Evolutionary conservation across 2,329 filamentous ascomycete species (phyloP).

Genomic region (Lasiodiplodia sp.): DNA sequence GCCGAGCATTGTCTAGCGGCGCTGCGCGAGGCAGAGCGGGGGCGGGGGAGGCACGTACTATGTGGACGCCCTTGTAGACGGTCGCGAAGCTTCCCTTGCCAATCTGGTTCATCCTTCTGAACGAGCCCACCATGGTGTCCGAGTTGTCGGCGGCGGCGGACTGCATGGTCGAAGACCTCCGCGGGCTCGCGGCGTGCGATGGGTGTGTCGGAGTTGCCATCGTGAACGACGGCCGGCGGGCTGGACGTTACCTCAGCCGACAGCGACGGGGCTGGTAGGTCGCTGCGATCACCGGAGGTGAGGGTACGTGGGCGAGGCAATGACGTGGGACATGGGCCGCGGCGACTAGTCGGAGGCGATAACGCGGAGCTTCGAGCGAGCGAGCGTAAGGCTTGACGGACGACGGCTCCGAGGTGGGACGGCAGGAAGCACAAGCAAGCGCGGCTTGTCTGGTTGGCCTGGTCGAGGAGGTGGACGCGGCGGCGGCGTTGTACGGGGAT

Average conservation of each 20-base stretch:
- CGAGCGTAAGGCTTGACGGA: slow-evolving; percentile 21
- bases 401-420: slow-evolving; percentile 12
- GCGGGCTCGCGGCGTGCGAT: slow-evolving; percentile 24
- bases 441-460: slow-evolving; percentile 6
- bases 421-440: slow-evolving; percentile 5
- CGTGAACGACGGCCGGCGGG: slow-evolving; percentile 13
- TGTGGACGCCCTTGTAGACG: slow-evolving; percentile 87
- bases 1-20: background rate
- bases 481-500: slow-evolving; percentile 23
- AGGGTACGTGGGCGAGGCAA: slow-evolving; percentile 23
- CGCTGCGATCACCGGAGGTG: slow-evolving; percentile 30
- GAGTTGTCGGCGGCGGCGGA: slow-evolving; percentile 20
- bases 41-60: slow-evolving; percentile 63
- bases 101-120: slow-evolving; percentile 85
- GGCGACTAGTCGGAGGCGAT: slow-evolving; percentile 12
- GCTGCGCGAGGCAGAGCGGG: background rate
- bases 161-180: slow-evolving; percentile 24
- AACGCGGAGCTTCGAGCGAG: slow-evolving; percentile 22
- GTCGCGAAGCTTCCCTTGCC: slow-evolving; percentile 98
- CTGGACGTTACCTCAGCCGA: slow-evolving; percentile 17
- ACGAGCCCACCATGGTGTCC: slow-evolving; percentile 69
- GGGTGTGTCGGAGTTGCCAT: slow-evolving; percentile 28
- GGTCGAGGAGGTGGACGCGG: slow-evolving; percentile 20
- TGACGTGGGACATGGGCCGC: slow-evolving; percentile 30
- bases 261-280: slow-evolving; percentile 22